Evolutionary conservation across 345 rosid genomes (phyloP).

Genomic region (Hibiscus trionum): DNA sequence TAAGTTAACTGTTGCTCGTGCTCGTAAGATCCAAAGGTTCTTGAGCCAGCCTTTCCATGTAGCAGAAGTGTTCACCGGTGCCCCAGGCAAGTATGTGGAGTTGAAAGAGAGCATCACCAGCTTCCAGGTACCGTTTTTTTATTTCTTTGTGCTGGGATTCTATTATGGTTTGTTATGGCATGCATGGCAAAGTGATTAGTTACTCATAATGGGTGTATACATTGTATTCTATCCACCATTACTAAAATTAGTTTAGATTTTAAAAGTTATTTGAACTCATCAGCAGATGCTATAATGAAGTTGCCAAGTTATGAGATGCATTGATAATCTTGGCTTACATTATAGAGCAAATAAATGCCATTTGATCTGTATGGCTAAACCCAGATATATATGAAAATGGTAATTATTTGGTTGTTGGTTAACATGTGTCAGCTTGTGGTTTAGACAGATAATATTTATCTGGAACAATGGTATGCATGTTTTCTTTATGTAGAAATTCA

Average conservation of each 20-base stretch:
- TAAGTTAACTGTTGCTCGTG: constrained; percentile 91
- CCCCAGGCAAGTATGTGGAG: constrained; percentile 94
- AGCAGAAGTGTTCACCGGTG: constrained; percentile 98
- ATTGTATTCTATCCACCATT: neutral
- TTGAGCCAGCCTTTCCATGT: constrained; percentile 99
- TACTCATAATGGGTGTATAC: neutral
- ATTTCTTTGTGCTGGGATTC: neutral
- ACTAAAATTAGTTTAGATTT: too few species aligned
- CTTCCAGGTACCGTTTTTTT: constrained; percentile 60
- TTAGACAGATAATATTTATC: neutral
- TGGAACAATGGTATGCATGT: neutral
- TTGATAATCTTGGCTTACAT: too few species aligned
- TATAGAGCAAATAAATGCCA: neutral
- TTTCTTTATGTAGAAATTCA: neutral
- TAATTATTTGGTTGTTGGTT: neutral
- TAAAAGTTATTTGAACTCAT: too few species aligned
- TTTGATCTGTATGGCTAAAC: neutral
- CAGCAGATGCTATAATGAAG: too few species aligned
- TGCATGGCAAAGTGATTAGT: neutral
- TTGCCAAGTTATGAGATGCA: too few species aligned
- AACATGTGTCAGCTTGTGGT: too few species aligned
- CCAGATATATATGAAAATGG: neutral
- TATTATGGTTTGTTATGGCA: neutral
- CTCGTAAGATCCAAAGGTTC: constrained; percentile 94
- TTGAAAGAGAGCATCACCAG: constrained; percentile 82